Evolutionary conservation across 2,329 filamentous ascomycete species (phyloP), one percentile per base, ranked within the genome.

Genomic region (Myriosclerotinia duriaeana): DNA sequence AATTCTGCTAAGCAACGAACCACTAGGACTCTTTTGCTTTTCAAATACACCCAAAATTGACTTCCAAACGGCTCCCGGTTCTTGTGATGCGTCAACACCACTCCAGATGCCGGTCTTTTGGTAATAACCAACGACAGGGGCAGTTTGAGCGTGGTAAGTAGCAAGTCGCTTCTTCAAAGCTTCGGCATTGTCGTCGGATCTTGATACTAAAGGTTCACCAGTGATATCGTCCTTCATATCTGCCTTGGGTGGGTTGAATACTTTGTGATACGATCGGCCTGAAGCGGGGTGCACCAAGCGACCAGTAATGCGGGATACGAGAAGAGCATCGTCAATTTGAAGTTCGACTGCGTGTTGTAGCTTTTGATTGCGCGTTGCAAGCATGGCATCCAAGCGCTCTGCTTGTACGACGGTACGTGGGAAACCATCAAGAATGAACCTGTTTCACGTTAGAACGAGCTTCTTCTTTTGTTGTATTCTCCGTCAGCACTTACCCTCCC

Each of bases 341-440:
- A 99, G 90, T 84, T 99, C 94, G 68, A 99, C 84, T 70, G 94
- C 95, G 81, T 98, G 93, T 81, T 97, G 92, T 72, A 99, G 89
- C 75, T 88, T 90, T 82, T 96, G 90, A 74, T 89, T 84, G 79
- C 91, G 89, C 71, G 83, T 84, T 63, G 80, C 77, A 71, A 99
- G 89, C 95, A 99, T 99, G 74, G 86, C 84, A 80, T 99, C 95
- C 76, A 99, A 89, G 76, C 93, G 89, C 83, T 97, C 89, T 69
- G 95, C 95, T 81, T 99, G 95, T 67, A 92, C 88, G 63, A 99
- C 94, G 67, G 95, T 99, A 76, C 95, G 92, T 67, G 95, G 95
- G 86, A 99, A 99, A 72, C 95, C 95, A 79, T 99, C 95, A 75
- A 99, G 91, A 77, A 99, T 99, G 85, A 99, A 99, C 74, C 94